These are phyloP conservation scores for Penicillium griseofulvum DNA, from an alignment of 2,329 filamentous ascomycete species.

Conservation along the genomic window DNA sequence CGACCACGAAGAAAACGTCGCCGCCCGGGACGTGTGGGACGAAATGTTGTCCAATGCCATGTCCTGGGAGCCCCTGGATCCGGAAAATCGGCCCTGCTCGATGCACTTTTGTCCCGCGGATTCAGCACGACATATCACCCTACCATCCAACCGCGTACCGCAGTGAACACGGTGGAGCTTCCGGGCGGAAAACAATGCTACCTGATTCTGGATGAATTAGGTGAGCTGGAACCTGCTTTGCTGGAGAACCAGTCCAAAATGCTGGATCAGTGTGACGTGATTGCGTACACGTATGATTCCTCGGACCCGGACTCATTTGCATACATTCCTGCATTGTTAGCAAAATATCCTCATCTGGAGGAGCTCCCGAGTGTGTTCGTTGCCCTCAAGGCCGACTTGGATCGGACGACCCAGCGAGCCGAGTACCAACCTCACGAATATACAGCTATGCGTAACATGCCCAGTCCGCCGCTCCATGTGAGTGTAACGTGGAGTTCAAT, in stretches of 20 bases:
- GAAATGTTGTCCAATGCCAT: slow-evolving; percentile 93
- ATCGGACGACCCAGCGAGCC: slow-evolving; percentile 93
- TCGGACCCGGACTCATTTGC: slow-evolving; percentile 94
- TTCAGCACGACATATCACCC: slow-evolving; percentile 83
- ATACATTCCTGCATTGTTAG: slow-evolving; percentile 79
- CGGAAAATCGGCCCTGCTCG: slow-evolving; percentile 87
- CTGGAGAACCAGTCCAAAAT: slow-evolving; percentile 83
- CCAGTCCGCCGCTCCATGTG: slow-evolving; percentile 80
- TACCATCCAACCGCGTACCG: slow-evolving; percentile 89
- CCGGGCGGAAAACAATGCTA: slow-evolving; percentile 97
- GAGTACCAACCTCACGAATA: slow-evolving; percentile 91
- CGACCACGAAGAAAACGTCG: slow-evolving; percentile 83
- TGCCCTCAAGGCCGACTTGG: slow-evolving; percentile 89
- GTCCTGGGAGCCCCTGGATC: slow-evolving; percentile 80
- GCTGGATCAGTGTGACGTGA: slow-evolving; percentile 84
- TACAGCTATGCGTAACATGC: slow-evolving; percentile 80
- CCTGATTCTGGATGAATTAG: slow-evolving; percentile 90
- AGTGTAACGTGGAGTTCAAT: slow-evolving; percentile 94
- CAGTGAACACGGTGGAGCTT: slow-evolving; percentile 94
- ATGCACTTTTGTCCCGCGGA: slow-evolving; percentile 84
- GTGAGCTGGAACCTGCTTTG: slow-evolving; percentile 91
- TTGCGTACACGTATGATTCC: slow-evolving; percentile 96
- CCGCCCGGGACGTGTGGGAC: slow-evolving; percentile 79
- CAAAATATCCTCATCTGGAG: slow-evolving; percentile 77
- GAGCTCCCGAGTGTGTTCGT: slow-evolving; percentile 89